phyloP scores from a whole-genome alignment of 1,139 yeast genomes.

The Spathaspora sp. region DNA sequence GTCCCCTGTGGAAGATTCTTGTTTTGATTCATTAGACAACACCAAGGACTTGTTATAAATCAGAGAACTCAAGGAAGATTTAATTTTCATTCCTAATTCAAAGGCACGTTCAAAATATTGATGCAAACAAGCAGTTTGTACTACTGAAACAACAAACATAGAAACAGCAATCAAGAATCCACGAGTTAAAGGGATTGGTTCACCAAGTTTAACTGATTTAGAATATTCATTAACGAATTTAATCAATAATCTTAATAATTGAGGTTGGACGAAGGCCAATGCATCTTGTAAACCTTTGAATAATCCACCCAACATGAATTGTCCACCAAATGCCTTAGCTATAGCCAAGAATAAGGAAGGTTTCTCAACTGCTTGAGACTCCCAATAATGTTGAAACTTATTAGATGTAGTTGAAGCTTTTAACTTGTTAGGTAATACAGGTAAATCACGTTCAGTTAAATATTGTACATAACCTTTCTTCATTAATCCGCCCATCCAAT shows the following conservation, averaged over 20 bases:
- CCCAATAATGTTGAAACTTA: constrained; percentile 64
- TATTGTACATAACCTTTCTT: constrained; percentile 74
- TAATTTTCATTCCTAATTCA: constrained; percentile 87
- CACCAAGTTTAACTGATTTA: constrained; percentile 32
- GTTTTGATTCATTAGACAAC: constrained; percentile 82
- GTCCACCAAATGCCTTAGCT: constrained; percentile 65
- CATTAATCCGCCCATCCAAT: constrained; percentile 95
- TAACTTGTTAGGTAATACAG: constrained; percentile 70
- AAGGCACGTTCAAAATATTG: constrained; percentile 91
- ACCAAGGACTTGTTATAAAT: constrained; percentile 79
- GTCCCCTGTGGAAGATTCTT: constrained; percentile 87
- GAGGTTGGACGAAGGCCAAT: constrained; percentile 88
- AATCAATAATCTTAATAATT: constrained; percentile 71
- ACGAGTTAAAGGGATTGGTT: constrained; percentile 61
- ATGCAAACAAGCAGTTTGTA: constrained; percentile 84
- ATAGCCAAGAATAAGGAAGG: constrained; percentile 74
- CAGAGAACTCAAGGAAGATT: constrained; percentile 74
- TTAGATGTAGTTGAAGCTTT: constrained; percentile 51
- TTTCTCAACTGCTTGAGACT: constrained; percentile 27
- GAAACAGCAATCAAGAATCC: constrained; percentile 82
- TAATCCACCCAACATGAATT: constrained; percentile 69
- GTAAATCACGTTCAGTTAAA: constrained; percentile 76
- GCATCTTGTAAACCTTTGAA: constrained; percentile 79
- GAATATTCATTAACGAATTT: constrained; percentile 79
- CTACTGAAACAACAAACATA: constrained; percentile 81